These are phyloP conservation scores for Cokeromyces recurvatus DNA, from an alignment of 371 early-diverging fungal species.

Conservation along the genomic window DNA sequence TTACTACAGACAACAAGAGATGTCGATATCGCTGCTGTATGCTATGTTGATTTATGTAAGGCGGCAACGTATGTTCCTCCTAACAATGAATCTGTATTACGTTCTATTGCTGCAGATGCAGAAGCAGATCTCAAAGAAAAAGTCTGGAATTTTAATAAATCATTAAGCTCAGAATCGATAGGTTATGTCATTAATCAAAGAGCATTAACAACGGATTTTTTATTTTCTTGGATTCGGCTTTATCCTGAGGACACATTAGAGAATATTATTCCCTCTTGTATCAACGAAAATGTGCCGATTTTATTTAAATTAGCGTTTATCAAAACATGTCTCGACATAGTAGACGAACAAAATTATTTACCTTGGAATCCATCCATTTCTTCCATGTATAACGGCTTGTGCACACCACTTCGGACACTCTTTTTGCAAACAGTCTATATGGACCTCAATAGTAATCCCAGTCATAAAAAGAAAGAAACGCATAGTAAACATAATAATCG, in stretches of 20 bases:
- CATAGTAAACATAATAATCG: constrained; percentile 24
- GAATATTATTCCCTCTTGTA: constrained; percentile 58
- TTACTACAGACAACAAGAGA: constrained; percentile 52
- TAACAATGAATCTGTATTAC: constrained; percentile 58
- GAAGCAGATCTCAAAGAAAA: constrained; percentile 72
- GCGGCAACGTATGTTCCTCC: constrained; percentile 70
- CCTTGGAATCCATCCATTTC: constrained; percentile 73
- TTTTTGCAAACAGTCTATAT: constrained; percentile 52
- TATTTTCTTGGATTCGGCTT: constrained; percentile 66
- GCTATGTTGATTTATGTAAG: constrained; percentile 77
- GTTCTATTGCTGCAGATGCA: constrained; percentile 65
- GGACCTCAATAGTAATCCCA: constrained; percentile 15
- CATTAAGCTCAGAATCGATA: constrained; percentile 32
- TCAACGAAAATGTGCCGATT: constrained; percentile 60
- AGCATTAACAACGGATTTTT: constrained; percentile 60
- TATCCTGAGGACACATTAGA: constrained; percentile 60
- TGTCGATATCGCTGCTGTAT: constrained; percentile 68
- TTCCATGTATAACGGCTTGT: constrained; percentile 59
- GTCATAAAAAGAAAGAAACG: constrained; percentile 9
- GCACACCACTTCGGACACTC: constrained; percentile 57
- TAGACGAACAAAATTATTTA: constrained; percentile 57
- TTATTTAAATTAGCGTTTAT: constrained; percentile 67
- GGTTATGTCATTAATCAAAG: constrained; percentile 47
- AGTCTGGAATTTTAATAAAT: constrained; percentile 62
- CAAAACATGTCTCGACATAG: constrained; percentile 69